phyloP scores from a whole-genome alignment of 441 rosid genomes.

The Bocquillonia castaneifolia region DNA sequence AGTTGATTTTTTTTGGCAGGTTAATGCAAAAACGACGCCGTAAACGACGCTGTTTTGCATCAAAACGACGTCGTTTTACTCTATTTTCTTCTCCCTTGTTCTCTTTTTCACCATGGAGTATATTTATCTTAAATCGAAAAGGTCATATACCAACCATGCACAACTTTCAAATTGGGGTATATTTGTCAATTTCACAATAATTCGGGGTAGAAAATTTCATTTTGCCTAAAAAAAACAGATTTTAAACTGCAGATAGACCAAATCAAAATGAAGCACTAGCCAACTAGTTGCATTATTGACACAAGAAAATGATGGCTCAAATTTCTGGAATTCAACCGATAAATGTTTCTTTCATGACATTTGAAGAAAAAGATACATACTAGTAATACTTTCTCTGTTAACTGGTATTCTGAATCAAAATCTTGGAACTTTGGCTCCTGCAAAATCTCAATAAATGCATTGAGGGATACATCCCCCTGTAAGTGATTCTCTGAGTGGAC shows the following conservation, averaged over 20 bases:
- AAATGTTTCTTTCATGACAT: not conserved
- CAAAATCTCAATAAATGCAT: constrained; percentile 37
- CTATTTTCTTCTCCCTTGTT: too few relatives aligned
- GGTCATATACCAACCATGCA: too few relatives aligned
- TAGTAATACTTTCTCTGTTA: constrained; percentile 39
- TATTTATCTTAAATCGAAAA: too few relatives aligned
- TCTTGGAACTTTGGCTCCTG: constrained; percentile 39
- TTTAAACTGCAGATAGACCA: not conserved
- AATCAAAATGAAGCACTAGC: not conserved
- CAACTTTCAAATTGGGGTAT: too few relatives aligned
- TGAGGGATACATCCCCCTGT: constrained; percentile 28
- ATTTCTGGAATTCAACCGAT: not conserved
- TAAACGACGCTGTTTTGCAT: too few relatives aligned
- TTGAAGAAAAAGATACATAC: constrained; percentile 33
- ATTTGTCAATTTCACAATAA: too few relatives aligned
- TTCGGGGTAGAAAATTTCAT: too few relatives aligned
- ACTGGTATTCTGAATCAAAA: constrained; percentile 50
- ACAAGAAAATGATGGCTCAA: constrained; percentile 2
- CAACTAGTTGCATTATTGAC: not conserved
- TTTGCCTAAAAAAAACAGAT: not conserved
- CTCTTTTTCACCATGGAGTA: too few relatives aligned
- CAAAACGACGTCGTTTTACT: too few relatives aligned
- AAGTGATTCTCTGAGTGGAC: constrained; percentile 23
- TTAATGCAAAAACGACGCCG: too few relatives aligned
- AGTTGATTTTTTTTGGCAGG: too few relatives aligned